Base-by-base conservation (phyloP, 1,284 basidiomycete species). In the Sparassis latifolia region DNA sequence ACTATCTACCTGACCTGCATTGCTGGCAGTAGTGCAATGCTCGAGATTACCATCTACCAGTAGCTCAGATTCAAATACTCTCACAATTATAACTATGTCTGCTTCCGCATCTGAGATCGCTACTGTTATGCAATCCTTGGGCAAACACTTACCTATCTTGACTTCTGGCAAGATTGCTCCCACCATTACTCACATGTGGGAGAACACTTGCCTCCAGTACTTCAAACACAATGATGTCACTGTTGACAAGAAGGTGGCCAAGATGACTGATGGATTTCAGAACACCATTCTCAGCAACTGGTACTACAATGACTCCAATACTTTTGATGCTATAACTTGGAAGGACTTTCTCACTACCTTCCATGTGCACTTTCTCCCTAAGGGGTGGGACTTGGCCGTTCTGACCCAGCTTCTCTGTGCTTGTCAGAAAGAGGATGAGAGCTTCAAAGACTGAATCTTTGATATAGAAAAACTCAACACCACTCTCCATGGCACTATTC, bases 391-490 rank as follows among this genome's bases (percentile, higher is more conserved):
- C n/a, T 10, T 4, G 1, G 30, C 5, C 33, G 5, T 44, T 20
- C 7, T 35, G n/a, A 29, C 41, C 3, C 2, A 49, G 40, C 28
- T 49, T 12, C 28, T 44, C 10, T 7, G n/a, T 6, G 3, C 33
- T 5, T 33, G 33, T 20, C 48, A 49, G 27, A 9, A 12, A 2
- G 32, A 35, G 2, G 12, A 37, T 20, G 29, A 49, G n/a, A 33
- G 20, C 3, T 49, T 49, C 33, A 32, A 43, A 7, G 32, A 49
- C 42, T 49, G 30, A 3, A 27, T 49, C 5, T 12, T 44, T 7
- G 12, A 10, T 2, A 29, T 49, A 12, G 42, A 49, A 31, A 32
- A 4, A 32, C 48, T 49, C 41, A 51, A 51, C 35, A 12, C 44
- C 20, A 10, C n/a, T 31, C 40, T 45, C 3, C 31, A 28, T 9